Base-by-base conservation (phyloP, 1,284 basidiomycete species). In the Exobasidium cylindrosporum region DNA sequence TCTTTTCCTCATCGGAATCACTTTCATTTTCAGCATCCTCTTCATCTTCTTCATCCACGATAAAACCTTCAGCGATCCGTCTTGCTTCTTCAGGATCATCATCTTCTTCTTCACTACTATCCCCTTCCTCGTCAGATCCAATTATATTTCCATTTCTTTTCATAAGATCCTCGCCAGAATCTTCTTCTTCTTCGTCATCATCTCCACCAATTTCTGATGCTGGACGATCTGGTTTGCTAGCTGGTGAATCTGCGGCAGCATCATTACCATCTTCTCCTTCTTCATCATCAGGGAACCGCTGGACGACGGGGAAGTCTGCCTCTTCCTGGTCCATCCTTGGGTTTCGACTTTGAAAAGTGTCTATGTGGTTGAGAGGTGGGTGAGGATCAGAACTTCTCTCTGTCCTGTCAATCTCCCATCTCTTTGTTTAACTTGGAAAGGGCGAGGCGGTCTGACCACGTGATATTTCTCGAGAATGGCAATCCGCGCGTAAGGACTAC, bases 1-100 rank as follows among this genome's bases (percentile, higher is more conserved):
- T 69, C 23, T 86, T 85, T 77, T 84, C 86, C 82, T 88, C 90
- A 73, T 87, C 84, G 24, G 86, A 86, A 13, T 86, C 87, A 14
- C 86, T 85, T 46, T 70, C 66, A 13, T 40, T 55, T 17, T 70
- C 65, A 17, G 26, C 54, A 21, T 74, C 76, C 7, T 73, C 74
- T 28, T 74, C 76, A 45, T 74, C 77, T 55, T 78, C 75, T 21
- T 79, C 76, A 46, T 79, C 77, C 21, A 70, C 77, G 57, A 79
- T 79, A 65, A 79, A 79, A 13, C 77, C 77, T 46, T 77, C 73
- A 4, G 76, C 76, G 29, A 79, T 62, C 29, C 75, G 68, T 24
- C 73, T 65, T 17, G 74, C 74, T 57, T 79, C 77, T 63, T 79
- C 77, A 17, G 76, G 75, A 52, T 78, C 75, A 32, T 78, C 77